Conservation (phyloP, 305 asterid genomes). For the Solanum chacoense region DNA sequence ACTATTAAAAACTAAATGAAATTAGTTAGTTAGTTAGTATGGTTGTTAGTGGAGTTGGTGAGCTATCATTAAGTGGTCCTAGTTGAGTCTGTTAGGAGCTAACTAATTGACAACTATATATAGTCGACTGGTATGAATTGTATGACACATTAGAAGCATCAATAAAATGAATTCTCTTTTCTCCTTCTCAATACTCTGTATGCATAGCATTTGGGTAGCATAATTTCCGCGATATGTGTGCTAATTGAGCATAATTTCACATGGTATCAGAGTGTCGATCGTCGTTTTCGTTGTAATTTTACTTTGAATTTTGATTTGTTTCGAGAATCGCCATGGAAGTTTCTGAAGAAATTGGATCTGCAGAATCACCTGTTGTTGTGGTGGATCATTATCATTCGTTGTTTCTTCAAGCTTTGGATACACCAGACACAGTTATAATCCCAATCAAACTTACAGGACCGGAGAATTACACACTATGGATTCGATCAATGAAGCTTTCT, state of each 20-base stretch:
- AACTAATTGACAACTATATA: not conserved
- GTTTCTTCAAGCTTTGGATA: not conserved
- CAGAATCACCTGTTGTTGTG: not conserved
- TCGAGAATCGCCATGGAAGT: not conserved
- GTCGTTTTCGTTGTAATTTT: not conserved
- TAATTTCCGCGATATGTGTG: not conserved
- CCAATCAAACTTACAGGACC: not conserved
- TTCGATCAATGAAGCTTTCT: not conserved
- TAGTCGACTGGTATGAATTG: not conserved
- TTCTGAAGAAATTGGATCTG: not conserved
- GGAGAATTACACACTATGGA: not conserved
- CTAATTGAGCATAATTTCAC: not conserved
- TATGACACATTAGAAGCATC: not conserved
- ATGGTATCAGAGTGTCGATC: not conserved
- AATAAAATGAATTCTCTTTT: not conserved
- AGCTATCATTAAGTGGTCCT: not conserved
- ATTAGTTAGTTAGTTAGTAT: not conserved
- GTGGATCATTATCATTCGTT: not conserved
- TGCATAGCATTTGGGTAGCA: not conserved
- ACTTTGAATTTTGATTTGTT: not conserved
- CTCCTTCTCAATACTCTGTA: not conserved
- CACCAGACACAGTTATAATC: not conserved
- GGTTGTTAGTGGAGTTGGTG: not conserved
- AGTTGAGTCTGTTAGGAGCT: not conserved
- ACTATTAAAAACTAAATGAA: not conserved